Conservation (phyloP, 1,284 basidiomycete genomes). For the Phellopilus nigrolimitatus region DNA sequence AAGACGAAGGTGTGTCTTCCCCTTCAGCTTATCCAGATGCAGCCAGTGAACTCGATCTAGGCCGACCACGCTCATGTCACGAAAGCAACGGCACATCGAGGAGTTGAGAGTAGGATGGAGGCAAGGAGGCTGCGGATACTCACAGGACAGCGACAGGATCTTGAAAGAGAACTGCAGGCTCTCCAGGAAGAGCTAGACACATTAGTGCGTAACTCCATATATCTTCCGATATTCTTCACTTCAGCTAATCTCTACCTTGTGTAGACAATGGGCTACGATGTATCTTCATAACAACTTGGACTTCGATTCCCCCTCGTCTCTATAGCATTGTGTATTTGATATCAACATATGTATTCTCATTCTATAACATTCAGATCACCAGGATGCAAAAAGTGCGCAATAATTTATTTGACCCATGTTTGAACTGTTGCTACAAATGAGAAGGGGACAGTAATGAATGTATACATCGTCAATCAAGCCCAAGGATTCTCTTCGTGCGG, state of each 20-base stretch:
- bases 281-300: constrained; percentile 1
- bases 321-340: neutral
- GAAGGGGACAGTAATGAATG: neutral
- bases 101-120: constrained; percentile 44
- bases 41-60: constrained; percentile 37
- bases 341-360: constrained; percentile 9
- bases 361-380: constrained; percentile 1
- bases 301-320: neutral
- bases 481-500: constrained; percentile 24
- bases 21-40: constrained; percentile 36
- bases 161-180: constrained; percentile 50
- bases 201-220: constrained; percentile 34
- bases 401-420: constrained; percentile 13
- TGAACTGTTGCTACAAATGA: neutral
- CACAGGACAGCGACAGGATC: constrained; percentile 54
- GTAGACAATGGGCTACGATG: constrained; percentile 9
- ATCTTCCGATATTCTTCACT: neutral
- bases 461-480: constrained; percentile 26
- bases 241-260: neutral
- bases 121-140: constrained; percentile 57
- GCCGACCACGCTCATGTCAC: constrained; percentile 40
- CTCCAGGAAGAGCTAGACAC: constrained; percentile 56
- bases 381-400: constrained; percentile 2
- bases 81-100: constrained; percentile 39
- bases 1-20: constrained; percentile 49